Conservation (phyloP, 495 filamentous ascomycete genomes). For the Aspergillus cavernicola region DNA sequence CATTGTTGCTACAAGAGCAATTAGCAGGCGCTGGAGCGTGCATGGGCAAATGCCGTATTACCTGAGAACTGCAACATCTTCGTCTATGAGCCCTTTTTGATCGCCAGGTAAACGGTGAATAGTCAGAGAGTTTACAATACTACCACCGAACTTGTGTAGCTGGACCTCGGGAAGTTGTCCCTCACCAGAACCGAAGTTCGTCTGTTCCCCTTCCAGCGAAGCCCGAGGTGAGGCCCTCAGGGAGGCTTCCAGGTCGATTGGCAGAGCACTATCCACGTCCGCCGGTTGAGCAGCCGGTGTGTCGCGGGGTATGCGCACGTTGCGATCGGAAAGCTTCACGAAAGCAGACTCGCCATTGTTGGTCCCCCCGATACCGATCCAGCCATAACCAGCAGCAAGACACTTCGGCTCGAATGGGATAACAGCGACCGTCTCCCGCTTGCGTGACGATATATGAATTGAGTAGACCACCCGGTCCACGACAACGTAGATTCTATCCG, state of each 20-base stretch:
- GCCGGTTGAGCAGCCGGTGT: conserved; percentile 33
- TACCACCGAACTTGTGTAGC: conserved; percentile 50
- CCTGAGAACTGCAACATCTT: conserved; percentile 65
- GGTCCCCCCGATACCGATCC: conserved; percentile 82
- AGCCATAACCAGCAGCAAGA: conserved; percentile 77
- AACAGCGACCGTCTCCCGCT: conserved; percentile 69
- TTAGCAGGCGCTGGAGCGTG: conserved; percentile 7
- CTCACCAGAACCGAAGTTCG: conserved; percentile 31
- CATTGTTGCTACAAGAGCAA: conserved; percentile 65
- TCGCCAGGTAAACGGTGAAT: conserved; percentile 57
- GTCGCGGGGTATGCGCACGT: conserved; percentile 25
- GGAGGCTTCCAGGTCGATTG: conserved; percentile 49
- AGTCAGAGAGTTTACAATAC: conserved; percentile 69
- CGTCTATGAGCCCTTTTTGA: conserved; percentile 45
- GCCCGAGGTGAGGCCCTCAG: conserved; percentile 27
- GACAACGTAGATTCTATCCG: conserved; percentile 79
- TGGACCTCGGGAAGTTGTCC: conserved; percentile 43
- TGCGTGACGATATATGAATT: conserved; percentile 66
- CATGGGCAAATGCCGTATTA: conserved; percentile 21
- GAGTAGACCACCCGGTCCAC: conserved; percentile 68
- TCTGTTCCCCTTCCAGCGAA: conserved; percentile 21
- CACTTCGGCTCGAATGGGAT: conserved; percentile 82
- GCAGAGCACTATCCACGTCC: conserved; percentile 60
- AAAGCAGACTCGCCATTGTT: conserved; percentile 81
- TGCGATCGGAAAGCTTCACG: conserved; percentile 55